These are phyloP conservation scores for Thielaviopsis euricoi DNA, from an alignment of 2,329 filamentous ascomycete genomes.

Conservation along the genomic window DNA sequence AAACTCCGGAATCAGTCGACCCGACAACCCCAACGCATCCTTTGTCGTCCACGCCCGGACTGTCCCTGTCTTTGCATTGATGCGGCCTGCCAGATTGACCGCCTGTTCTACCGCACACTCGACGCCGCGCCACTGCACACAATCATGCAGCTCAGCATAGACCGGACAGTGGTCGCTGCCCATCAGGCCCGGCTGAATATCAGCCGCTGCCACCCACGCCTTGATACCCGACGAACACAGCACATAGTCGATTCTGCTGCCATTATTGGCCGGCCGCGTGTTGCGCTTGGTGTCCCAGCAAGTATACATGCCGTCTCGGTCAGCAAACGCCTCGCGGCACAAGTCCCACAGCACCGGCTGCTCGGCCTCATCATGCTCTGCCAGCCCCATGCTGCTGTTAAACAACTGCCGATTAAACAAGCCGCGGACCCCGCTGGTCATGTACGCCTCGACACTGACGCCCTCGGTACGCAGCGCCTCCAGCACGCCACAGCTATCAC, in stretches of 20 bases:
- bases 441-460: slow-evolving; percentile 53
- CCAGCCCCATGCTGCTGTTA: no score
- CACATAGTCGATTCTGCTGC: slow-evolving; percentile 85
- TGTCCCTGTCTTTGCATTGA: slow-evolving; percentile 49
- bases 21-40: slow-evolving; percentile 58
- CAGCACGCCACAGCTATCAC: slow-evolving; percentile 60
- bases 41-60: slow-evolving; percentile 49
- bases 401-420: slow-evolving; percentile 77
- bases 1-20: slow-evolving; percentile 75
- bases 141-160: slow-evolving; percentile 55
- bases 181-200: slow-evolving; percentile 87
- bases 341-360: slow-evolving; percentile 68
- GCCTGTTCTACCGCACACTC: slow-evolving; percentile 47
- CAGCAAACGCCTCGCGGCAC: slow-evolving; percentile 64
- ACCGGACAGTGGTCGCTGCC: slow-evolving; percentile 96
- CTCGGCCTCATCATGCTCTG: slow-evolving; percentile 45
- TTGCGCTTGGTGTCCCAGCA: slow-evolving; percentile 95
- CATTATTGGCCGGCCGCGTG: slow-evolving; percentile 87
- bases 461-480: slow-evolving; percentile 57
- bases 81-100: slow-evolving; percentile 62
- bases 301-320: slow-evolving; percentile 81
- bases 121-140: slow-evolving; percentile 32
- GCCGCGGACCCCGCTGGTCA: slow-evolving; percentile 53
- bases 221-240: slow-evolving; percentile 67
- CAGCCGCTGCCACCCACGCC: slow-evolving; percentile 60